phyloP scores from a whole-genome alignment of 768 basidiomycete genomes.

The Suillus subalutaceus region DNA sequence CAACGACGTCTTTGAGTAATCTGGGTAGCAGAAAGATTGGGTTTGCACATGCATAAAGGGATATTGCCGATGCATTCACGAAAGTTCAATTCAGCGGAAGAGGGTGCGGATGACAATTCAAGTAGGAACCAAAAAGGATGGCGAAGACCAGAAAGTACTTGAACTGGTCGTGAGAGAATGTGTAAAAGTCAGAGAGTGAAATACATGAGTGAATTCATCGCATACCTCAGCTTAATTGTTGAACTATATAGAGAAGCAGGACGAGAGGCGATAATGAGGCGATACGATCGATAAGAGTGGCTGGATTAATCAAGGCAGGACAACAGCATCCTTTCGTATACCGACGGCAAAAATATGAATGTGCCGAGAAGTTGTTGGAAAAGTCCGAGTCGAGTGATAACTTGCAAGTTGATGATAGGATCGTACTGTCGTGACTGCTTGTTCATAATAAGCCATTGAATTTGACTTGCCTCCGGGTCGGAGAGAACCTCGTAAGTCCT shows the following conservation, averaged over 20 bases:
- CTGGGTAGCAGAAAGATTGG: conserved; percentile 8
- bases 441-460: neutral
- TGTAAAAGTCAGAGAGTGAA: neutral
- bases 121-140: conserved; percentile 8
- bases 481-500: neutral
- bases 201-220: neutral
- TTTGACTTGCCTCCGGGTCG: neutral
- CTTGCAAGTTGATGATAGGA: neutral
- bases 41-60: conserved; percentile 6
- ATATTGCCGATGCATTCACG: neutral
- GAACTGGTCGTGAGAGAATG: neutral
- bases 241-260: neutral
- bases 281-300: neutral
- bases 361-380: neutral
- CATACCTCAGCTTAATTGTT: neutral
- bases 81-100: neutral
- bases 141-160: neutral
- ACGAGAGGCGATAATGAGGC: neutral
- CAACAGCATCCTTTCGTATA: neutral
- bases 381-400: neutral
- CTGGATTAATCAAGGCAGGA: neutral
- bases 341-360: neutral
- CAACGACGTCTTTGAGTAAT: conserved; percentile 12
- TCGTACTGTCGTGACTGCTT: neutral
- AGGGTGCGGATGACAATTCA: neutral